Percentiles rank a stretch among this genome's conserved stretches.
These are phyloP conservation scores for Malassezia slooffiae DNA, from an alignment of 1,284 basidiomycete genomes.

Conservation along the genomic window DNA sequence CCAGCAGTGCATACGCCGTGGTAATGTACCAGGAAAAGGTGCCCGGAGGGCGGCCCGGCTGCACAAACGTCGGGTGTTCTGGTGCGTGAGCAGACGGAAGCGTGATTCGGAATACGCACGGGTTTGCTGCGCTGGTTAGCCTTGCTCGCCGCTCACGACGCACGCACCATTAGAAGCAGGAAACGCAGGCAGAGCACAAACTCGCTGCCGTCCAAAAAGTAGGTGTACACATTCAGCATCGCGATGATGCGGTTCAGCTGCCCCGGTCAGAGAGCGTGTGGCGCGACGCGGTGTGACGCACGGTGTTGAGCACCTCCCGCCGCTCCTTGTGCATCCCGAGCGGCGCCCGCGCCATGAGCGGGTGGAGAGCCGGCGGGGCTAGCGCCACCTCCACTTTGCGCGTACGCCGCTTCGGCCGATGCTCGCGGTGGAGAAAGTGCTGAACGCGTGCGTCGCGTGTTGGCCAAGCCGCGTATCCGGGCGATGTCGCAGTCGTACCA, in stretches of 20 bases:
- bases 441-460: too few relatives aligned
- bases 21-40: neutral
- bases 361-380: too few relatives aligned
- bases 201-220: slow-evolving; percentile 9
- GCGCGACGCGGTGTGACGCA: too few relatives aligned
- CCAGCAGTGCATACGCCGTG: slow-evolving; percentile 2
- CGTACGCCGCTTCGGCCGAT: too few relatives aligned
- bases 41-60: neutral
- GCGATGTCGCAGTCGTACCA: slow-evolving; percentile 15
- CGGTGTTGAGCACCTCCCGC: slow-evolving; percentile 11
- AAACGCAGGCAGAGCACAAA: neutral
- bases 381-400: too few relatives aligned
- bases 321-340: slow-evolving; percentile 14
- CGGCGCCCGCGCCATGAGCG: too few relatives aligned
- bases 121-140: slow-evolving; percentile 5
- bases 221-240: slow-evolving; percentile 5
- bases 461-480: too few relatives aligned
- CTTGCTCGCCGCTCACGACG: too few relatives aligned
- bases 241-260: slow-evolving; percentile 7
- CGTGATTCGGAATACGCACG: slow-evolving; percentile 5
- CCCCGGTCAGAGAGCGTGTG: neutral
- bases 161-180: slow-evolving; percentile 6
- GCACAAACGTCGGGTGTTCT: slow-evolving; percentile 2
- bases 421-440: too few relatives aligned
- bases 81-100: slow-evolving; percentile 2